A percentile compares a stretch with the other conserved stretches of the same genome.
Evolutionary conservation across 2,329 filamentous ascomycete species (phyloP).

Genomic region (Monosporascus sp.): DNA sequence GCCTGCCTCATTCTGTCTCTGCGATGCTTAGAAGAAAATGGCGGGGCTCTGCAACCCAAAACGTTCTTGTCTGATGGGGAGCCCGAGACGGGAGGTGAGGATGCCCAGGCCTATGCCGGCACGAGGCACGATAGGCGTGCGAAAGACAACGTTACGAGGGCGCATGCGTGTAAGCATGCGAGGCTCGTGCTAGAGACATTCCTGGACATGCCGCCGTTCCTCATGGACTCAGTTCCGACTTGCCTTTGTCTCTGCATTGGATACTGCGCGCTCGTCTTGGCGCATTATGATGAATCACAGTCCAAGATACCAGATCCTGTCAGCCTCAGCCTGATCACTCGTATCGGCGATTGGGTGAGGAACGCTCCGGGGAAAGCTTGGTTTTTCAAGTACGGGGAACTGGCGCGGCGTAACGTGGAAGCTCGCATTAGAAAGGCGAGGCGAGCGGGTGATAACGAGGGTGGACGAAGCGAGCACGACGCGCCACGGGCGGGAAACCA

Average conservation of each 20-base stretch:
- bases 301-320: slow-evolving; percentile 23
- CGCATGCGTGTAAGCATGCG: slow-evolving; percentile 24
- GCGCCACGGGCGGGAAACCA: neutral
- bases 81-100: slow-evolving; percentile 8
- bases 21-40: slow-evolving; percentile 24
- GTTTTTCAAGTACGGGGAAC: slow-evolving; percentile 24
- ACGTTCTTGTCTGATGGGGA: slow-evolving; percentile 22
- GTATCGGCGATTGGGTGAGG: slow-evolving; percentile 24
- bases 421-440: slow-evolving; percentile 14
- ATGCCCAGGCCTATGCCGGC: slow-evolving; percentile 4
- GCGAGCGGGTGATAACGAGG: neutral
- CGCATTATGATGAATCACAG: slow-evolving; percentile 26
- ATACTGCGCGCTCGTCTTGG: slow-evolving; percentile 28
- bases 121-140: slow-evolving; percentile 3
- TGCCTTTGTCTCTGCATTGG: slow-evolving; percentile 26
- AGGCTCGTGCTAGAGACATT: slow-evolving; percentile 26
- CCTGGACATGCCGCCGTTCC: slow-evolving; percentile 25
- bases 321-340: slow-evolving; percentile 22
- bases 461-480: neutral
- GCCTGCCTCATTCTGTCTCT: slow-evolving; percentile 29
- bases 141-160: slow-evolving; percentile 15
- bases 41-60: slow-evolving; percentile 22
- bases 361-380: slow-evolving; percentile 26
- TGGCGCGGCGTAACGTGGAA: slow-evolving; percentile 25
- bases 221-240: slow-evolving; percentile 25